These are phyloP conservation scores for Rhodotorula sphaerocarpa DNA, from an alignment of 768 basidiomycete genomes.

Conservation along the genomic window DNA sequence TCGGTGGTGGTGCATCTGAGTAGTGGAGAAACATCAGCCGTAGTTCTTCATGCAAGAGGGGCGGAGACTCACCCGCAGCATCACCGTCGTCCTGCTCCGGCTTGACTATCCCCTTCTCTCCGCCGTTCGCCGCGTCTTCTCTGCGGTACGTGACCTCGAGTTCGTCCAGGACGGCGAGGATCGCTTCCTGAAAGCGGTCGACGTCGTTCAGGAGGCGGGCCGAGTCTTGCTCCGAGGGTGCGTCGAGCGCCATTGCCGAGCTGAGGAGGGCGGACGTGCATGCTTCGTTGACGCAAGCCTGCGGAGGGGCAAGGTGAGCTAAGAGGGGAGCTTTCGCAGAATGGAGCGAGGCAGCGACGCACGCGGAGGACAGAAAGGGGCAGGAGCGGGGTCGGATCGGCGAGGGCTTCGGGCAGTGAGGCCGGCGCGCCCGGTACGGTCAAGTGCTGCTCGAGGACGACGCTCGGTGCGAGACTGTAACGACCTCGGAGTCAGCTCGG, in stretches of 20 bases:
- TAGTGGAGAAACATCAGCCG: not conserved
- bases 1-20: not conserved
- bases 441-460: slow-evolving; percentile 17
- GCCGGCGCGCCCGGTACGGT: not conserved
- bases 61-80: not conserved
- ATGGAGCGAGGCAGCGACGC: not conserved
- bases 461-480: slow-evolving; percentile 11
- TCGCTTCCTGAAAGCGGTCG: slow-evolving; percentile 15
- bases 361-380: slow-evolving; percentile 14
- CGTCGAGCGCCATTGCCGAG: slow-evolving; percentile 4
- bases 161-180: slow-evolving; percentile 9
- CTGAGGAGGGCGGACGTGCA: slow-evolving; percentile 21
- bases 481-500: too few species aligned
- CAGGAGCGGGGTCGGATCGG: not conserved
- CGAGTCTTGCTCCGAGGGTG: not conserved
- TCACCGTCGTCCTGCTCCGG: not conserved
- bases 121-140: not conserved
- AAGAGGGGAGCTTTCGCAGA: too few species aligned
- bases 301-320: not conserved
- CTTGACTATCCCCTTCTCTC: not conserved
- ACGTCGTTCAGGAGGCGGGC: slow-evolving; percentile 20
- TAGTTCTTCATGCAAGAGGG: not conserved
- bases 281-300: slow-evolving; percentile 21
- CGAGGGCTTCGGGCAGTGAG: slow-evolving; percentile 3
- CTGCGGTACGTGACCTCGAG: slow-evolving; percentile 4